Base-by-base conservation (phyloP, 768 basidiomycete species). In the Leccinellum rugosiceps region DNA sequence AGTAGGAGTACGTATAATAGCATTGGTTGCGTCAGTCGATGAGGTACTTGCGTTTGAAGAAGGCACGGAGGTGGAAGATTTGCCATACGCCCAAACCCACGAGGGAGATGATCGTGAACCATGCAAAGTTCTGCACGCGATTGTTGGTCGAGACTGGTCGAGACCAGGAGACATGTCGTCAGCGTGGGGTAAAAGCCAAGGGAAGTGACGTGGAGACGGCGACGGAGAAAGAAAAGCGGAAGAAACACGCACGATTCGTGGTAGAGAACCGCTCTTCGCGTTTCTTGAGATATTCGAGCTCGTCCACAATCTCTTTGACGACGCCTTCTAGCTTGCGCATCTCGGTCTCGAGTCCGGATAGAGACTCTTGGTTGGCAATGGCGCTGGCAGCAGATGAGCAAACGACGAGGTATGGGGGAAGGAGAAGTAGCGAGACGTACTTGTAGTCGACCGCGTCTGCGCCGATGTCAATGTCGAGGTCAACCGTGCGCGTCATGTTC, bases 401-500 rank as follows among this genome's bases (percentile, higher is more conserved):
- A 25, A 44, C 3, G 3, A 1, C 26, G 10, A 8, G 15, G 17
- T 17, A 41, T 1, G n/a, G 3, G 32, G n/a, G 2, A 41, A 10
- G 4, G 14, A 15, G 45, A 11, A 5, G 21, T 25, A 6, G 52
- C 43, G n/a, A 35, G 10, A 77, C 89, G 61, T 67, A 96, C 94
- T 99, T 98, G 82, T 98, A 98, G 75, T 99, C 97, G 35, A 98
- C 88, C 2, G 97, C 97, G 66, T 98, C 96, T 13, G 96, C 95
- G 32, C 97, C 97, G 71, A 99, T 95, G 68, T 99, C 97, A 35
- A 98, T 84, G 68, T 99, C 97, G 57, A 98, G 76, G 77, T 99
- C 96, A 59, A 99, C 74, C 41, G 90, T 82, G 15, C 93, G 82
- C 41, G 77, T 73, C 62, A 84, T 76, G 55, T 81, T 80, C 31